Evolutionary conservation across 1,284 basidiomycete genomes (phyloP).

Genomic region (Ganoderma leucocontextum): DNA sequence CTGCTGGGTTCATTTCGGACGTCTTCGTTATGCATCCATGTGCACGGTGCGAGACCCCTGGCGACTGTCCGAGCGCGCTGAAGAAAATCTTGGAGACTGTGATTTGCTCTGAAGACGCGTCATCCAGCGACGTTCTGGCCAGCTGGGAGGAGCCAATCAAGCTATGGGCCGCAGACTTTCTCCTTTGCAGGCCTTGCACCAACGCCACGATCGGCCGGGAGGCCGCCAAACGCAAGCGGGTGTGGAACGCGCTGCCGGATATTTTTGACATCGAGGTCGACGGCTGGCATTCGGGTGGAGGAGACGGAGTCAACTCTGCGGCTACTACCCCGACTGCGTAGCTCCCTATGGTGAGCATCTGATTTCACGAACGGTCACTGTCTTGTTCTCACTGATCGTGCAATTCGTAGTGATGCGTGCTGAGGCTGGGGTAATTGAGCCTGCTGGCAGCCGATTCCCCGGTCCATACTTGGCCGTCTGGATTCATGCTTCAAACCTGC

Average conservation of each 20-base stretch:
- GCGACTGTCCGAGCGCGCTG: not conserved
- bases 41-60: not conserved
- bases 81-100: not conserved
- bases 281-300: not conserved
- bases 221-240: not conserved
- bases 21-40: not conserved
- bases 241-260: not conserved
- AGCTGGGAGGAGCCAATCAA: not conserved
- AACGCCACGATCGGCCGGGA: not conserved
- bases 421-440: too few species aligned
- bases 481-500: too few species aligned
- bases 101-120: not conserved
- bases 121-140: not conserved
- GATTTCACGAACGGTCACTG: not conserved
- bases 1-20: not conserved
- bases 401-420: too few species aligned
- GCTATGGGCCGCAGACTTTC: not conserved
- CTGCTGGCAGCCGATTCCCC: too few species aligned
- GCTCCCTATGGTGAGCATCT: not conserved
- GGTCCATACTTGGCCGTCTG: too few species aligned
- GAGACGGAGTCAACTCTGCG: not conserved
- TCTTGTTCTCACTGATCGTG: too few species aligned
- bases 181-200: not conserved
- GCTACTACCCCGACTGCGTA: too few species aligned
- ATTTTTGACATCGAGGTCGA: not conserved